Evolutionary conservation across 129 eudicot species (phyloP), one percentile per base, ranked within the genome.

Genomic region (Chrysanthemum makinoi): DNA sequence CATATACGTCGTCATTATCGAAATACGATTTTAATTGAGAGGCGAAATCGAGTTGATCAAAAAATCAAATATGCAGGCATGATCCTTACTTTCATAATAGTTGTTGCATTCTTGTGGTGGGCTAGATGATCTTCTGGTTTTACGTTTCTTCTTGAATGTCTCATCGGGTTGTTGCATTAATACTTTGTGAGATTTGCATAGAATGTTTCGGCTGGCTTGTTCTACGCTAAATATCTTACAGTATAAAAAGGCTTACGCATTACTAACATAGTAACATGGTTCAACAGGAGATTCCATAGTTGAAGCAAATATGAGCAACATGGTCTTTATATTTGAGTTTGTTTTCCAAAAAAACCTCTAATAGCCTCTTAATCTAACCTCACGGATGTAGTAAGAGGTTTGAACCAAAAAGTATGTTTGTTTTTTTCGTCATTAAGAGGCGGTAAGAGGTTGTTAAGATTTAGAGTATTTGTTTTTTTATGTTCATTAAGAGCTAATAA

Each of bases 51-150:
- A 60, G 80, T 83, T 14, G 97, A 87, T 77, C 87, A 77, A 68
- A 84, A 87, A 95, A 90, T 90, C 10, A 90, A 90, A 71, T 87
- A 83, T 70, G 89, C 75, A 17, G 95, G 95, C 82, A 90, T 90
- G 97, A 53, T 74, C 22, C 60, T 87, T 35, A 90, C 95, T 47
- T 22, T 90, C 39, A 50, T 90, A 66, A 33, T 90, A 35, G 75
- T 90, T 5, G 65, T 90, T 75, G 71, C 77, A 57, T 77, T 90
- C 74, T 90, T 94, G 91, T 83, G 89, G 86, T 90, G 97, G 97
- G 78, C 85, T 12, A 81, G 89, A 51, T 87, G 76, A 82, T 52
- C 24, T 30, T 30, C 10, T 68, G 10, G 53, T 70, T 55, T 16
- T 12, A 39, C 6, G 55, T 55, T 69, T 3, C 44, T 39, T 70